Evolutionary conservation across 1,284 basidiomycete genomes (phyloP).

Genomic region (Trametes versicolor): DNA sequence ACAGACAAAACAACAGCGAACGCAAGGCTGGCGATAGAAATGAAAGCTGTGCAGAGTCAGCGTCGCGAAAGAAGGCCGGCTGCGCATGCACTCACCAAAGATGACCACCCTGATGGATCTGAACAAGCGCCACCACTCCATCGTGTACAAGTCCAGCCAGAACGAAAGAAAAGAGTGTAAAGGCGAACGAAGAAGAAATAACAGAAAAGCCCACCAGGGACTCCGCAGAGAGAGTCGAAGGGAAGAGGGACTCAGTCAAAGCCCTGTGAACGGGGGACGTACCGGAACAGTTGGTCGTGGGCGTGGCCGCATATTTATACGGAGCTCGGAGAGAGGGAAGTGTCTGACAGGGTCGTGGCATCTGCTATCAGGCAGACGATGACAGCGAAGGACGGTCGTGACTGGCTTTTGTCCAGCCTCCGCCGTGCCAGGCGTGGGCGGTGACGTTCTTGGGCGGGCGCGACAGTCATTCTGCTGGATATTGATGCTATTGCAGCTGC

Average conservation of each 20-base stretch:
- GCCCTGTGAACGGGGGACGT: conserved; percentile 38
- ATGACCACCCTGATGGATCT: conserved; percentile 40
- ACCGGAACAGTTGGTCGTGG: conserved; percentile 12
- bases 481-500: neutral
- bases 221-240: conserved; percentile 40
- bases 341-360: conserved; percentile 26
- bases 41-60: conserved; percentile 46
- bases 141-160: conserved; percentile 32
- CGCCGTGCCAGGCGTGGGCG: conserved; percentile 25
- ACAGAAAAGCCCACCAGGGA: conserved; percentile 40
- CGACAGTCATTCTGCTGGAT: conserved; percentile 6
- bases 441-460: conserved; percentile 29
- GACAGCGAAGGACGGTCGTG: conserved; percentile 35
- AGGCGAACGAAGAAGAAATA: neutral
- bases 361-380: conserved; percentile 29
- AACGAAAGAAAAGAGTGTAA: conserved; percentile 19
- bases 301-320: conserved; percentile 28
- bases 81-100: conserved; percentile 44
- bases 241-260: conserved; percentile 44
- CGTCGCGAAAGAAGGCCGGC: conserved; percentile 8
- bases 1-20: conserved; percentile 52
- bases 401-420: conserved; percentile 35
- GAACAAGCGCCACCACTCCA: conserved; percentile 48
- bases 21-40: conserved; percentile 50
- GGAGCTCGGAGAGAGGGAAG: conserved; percentile 19